Base-by-base conservation (phyloP, 768 basidiomycete species). In the Glaciozyma martinii region DNA sequence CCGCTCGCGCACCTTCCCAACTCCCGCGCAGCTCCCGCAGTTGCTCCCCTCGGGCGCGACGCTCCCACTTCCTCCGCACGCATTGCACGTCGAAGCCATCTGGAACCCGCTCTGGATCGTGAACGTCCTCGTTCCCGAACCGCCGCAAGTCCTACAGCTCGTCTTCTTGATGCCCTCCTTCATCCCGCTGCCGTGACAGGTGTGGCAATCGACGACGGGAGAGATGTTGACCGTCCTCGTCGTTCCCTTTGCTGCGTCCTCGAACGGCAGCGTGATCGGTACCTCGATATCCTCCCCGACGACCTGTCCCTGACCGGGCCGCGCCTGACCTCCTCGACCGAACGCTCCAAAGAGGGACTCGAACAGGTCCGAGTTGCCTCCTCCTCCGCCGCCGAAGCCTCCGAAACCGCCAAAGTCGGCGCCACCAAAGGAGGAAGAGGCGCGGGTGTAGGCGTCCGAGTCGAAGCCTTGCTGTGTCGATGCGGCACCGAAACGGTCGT, bases 381-480 rank as follows among this genome's bases (percentile, higher is more conserved):
- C 79, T n/a, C 74, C 76, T 44, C 68, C 64, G 18, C 68, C 60
- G 33, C 71, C 71, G 5, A 81, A 78, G 33, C 70, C 70, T 4
- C 81, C 78, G 79, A 90, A 92, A 21, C 84, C 85, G n/a, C 79
- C 79, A 75, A 86, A 88, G n/a, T 84, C 85, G 62, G 82, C 82
- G 75, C 75, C 83, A 72, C 80, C 66, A 78, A 74, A 80, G 27
- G 77, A 78, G 33, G 79, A 82, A 60, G 82, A 72, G 16, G 73
- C 76, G 27, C 72, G 76, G 15, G 75, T 79, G 74, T 89, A 94
- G 1, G 88, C 85, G 72, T 91, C 83, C 47, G 93, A 86, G 78
- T 97, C 90, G 77, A 98, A 99, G 43, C 92, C 92, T 32, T 86
- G 88, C 73, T 95, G 87, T 70, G 91, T 89, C 5, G 95, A 91